Evolutionary conservation across 139 green algal species (phyloP).

Genomic region (Tetraselmis striata): DNA sequence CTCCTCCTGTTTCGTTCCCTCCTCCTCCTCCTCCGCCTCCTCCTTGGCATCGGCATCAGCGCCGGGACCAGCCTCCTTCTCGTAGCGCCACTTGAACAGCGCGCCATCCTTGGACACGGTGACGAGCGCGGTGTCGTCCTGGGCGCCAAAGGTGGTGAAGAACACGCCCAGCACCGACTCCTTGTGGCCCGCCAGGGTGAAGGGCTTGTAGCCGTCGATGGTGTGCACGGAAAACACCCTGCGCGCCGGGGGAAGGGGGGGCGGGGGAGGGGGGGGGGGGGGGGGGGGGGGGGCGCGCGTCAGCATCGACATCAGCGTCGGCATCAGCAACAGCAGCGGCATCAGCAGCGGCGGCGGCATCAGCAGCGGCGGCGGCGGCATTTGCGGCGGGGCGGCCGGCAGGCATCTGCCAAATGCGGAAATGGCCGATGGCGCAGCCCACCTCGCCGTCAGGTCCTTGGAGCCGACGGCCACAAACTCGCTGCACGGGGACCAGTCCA

Average conservation of each 20-base stretch:
- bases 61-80: not conserved
- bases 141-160: conserved; percentile 42
- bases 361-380: too few species aligned
- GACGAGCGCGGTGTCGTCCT: conserved; percentile 49
- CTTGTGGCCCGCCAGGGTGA: conserved; percentile 76
- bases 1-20: too few species aligned
- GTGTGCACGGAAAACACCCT: conserved; percentile 78
- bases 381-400: too few species aligned
- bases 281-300: not conserved
- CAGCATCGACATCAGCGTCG: too few species aligned
- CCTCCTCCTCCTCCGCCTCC: too few species aligned
- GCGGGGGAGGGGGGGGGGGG: not conserved
- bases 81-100: conserved; percentile 64
- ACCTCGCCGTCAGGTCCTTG: conserved; percentile 71
- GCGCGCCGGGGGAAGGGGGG: not conserved
- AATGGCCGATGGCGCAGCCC: too few species aligned
- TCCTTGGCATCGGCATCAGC: too few species aligned
- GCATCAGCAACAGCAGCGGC: too few species aligned
- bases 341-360: too few species aligned
- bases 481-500: conserved; percentile 79
- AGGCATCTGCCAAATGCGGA: too few species aligned
- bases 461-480: conserved; percentile 68
- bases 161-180: conserved; percentile 65
- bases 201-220: conserved; percentile 69
- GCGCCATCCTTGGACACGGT: conserved; percentile 79